Conservation (phyloP, 805 yeast species). For the Groenewaldozyma salmanticensis region DNA sequence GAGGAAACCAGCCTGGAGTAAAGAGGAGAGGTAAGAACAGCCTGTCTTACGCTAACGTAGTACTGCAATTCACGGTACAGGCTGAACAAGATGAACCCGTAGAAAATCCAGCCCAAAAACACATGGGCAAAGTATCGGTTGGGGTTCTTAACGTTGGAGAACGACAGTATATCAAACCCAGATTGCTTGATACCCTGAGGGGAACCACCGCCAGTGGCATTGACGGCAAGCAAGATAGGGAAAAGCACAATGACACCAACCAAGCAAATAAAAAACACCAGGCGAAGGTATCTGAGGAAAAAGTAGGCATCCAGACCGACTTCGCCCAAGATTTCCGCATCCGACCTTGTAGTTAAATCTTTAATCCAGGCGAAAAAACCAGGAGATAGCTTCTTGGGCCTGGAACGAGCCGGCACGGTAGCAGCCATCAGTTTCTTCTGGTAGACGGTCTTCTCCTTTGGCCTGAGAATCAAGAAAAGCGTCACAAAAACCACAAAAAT, state of each 20-base stretch:
- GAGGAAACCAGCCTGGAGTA: constrained; percentile 67
- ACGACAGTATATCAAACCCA: constrained; percentile 71
- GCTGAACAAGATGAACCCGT: constrained; percentile 57
- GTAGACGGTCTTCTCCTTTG: constrained; percentile 62
- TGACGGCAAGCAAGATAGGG: constrained; percentile 74
- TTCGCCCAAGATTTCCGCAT: constrained; percentile 68
- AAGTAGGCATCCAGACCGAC: constrained; percentile 94
- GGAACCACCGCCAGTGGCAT: constrained; percentile 45
- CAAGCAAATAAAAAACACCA: constrained; percentile 44
- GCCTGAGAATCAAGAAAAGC: constrained; percentile 57
- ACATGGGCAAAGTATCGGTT: constrained; percentile 80
- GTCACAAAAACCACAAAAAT: constrained; percentile 53
- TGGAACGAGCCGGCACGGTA: constrained; percentile 33
- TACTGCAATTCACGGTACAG: constrained; percentile 76
- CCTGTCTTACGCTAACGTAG: constrained; percentile 67
- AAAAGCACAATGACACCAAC: constrained; percentile 46
- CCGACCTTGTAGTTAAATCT: constrained; percentile 55
- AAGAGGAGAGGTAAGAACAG: constrained; percentile 69
- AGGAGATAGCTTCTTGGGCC: constrained; percentile 63
- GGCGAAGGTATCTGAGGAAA: constrained; percentile 65
- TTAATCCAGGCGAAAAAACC: constrained; percentile 65
- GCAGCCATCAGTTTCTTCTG: constrained; percentile 69
- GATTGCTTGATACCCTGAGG: constrained; percentile 42
- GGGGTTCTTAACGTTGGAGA: constrained; percentile 56
- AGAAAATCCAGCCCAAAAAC: constrained; percentile 69